A percentile compares a stretch with the other conserved stretches of the same genome.
Conservation (phyloP, 2,329 filamentous ascomycete genomes). For the Calonectria pteridis region DNA sequence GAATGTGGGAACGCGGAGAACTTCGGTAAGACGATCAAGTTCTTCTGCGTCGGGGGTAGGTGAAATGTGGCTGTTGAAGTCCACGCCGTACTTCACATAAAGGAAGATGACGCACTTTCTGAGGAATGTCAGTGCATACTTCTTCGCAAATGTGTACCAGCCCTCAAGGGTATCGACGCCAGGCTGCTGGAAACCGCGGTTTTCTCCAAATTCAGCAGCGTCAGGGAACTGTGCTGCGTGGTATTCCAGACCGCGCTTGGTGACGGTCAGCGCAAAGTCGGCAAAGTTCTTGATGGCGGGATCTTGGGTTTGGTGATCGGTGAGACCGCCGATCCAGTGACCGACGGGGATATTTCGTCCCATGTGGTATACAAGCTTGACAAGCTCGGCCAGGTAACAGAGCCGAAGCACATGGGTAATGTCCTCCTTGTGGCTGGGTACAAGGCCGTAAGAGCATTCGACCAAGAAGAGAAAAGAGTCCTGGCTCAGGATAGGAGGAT, state of each 20-base stretch:
- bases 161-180: constrained; percentile 65
- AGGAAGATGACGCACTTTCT: constrained; percentile 88
- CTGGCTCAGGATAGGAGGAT: constrained; percentile 71
- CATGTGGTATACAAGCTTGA: constrained; percentile 79
- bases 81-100: constrained; percentile 88
- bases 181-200: constrained; percentile 67
- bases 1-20: constrained; percentile 81
- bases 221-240: constrained; percentile 48
- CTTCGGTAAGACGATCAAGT: constrained; percentile 82
- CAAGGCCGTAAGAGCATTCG: constrained; percentile 79
- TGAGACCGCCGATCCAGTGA: constrained; percentile 62
- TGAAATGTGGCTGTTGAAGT: constrained; percentile 80
- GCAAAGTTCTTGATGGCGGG: constrained; percentile 66
- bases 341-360: constrained; percentile 65
- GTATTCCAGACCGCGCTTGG: constrained; percentile 58
- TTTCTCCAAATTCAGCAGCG: constrained; percentile 46
- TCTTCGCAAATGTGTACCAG: constrained; percentile 74
- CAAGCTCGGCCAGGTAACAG: constrained; percentile 91
- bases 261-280: constrained; percentile 64
- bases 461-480: constrained; percentile 87
- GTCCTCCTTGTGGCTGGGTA: constrained; percentile 76
- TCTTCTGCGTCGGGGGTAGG: constrained; percentile 77
- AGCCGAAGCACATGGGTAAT: constrained; percentile 84
- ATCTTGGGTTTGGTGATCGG: constrained; percentile 58
- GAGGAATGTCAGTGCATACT: constrained; percentile 90